Base-by-base conservation (phyloP, 202 grass and related monocot species). In the Schoenoplectus triqueter region DNA sequence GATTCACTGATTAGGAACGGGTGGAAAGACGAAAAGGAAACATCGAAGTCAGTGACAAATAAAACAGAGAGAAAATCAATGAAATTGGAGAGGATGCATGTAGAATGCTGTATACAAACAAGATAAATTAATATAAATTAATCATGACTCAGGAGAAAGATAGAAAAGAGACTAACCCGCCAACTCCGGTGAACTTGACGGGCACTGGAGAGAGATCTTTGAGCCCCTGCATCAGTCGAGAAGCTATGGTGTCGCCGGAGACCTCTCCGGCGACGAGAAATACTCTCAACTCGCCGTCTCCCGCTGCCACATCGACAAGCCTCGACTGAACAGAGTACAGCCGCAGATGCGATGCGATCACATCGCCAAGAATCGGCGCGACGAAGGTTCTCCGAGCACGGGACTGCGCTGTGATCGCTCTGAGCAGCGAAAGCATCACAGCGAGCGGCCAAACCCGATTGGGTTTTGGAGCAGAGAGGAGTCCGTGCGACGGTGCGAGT, bases 211-310 rank as follows among this genome's bases (percentile, higher is more conserved):
- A 94, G 81, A 98, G 73, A 72, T 83, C 74, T 80, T 86, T 86
- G 63, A 98, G 85, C 18, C 91, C 90, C 20, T 87, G 83, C 96
- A 99, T 99, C 68, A 99, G 86, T 59, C 91, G 91, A 60, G 93
- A 94, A 22, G 87, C 93, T 13, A 98, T 86, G 20, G 93, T 88
- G 82, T 99, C 91, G 69, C 96, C 91, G 41, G 96, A 95, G 84
- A 99, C 96, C 90, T 99, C 96, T 6, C 93, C 91, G 42, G 96
- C 96, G 73, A 99, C 91, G 65, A 99, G 78, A 84, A 99, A 95
- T 82, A 94, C 88, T 64, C 95, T 89, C 69, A 99, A 87, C 83
- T 94, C 93, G 81, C 96, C 96, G 39, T 94, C 96, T 44, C 88
- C 79, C 10, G 72, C 72, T 1, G 96, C 96, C 45, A 86, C 73